Conservation (phyloP, 1,139 yeast genomes). For the Magnusiomyces sp. region DNA sequence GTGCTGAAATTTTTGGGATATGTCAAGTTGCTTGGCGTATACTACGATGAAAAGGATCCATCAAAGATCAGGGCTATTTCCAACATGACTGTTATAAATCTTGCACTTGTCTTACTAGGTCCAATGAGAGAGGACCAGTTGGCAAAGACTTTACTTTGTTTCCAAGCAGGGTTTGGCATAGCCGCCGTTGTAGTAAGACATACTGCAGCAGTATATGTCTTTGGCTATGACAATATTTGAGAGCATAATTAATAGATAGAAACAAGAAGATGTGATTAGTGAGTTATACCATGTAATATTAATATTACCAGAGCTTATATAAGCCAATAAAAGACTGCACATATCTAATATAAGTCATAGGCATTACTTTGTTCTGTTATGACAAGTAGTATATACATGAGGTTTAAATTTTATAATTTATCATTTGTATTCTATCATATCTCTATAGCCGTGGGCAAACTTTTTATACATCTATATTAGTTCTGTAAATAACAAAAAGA, state of each 20-base stretch:
- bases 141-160: constrained; percentile 47
- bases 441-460: no score
- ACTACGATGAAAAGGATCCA: constrained; percentile 21
- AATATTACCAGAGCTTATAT: no score
- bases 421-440: neutral
- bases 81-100: constrained; percentile 80
- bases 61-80: constrained; percentile 44
- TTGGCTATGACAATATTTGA: constrained; percentile 75
- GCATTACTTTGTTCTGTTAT: neutral
- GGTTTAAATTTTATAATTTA: neutral
- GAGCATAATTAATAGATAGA: no score
- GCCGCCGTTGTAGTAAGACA: constrained; percentile 68
- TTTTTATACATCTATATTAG: no score
- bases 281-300: no score
- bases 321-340: no score
- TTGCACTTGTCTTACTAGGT: constrained; percentile 76
- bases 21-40: constrained; percentile 46
- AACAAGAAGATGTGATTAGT: no score
- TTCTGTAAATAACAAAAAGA: neutral
- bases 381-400: neutral
- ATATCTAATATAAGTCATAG: no score
- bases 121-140: constrained; percentile 79
- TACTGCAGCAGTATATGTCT: constrained; percentile 73
- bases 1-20: constrained; percentile 33
- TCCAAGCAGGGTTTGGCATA: constrained; percentile 62